Evolutionary conservation across 345 rosid genomes (phyloP).

Genomic region (Corchorus olitorius): DNA sequence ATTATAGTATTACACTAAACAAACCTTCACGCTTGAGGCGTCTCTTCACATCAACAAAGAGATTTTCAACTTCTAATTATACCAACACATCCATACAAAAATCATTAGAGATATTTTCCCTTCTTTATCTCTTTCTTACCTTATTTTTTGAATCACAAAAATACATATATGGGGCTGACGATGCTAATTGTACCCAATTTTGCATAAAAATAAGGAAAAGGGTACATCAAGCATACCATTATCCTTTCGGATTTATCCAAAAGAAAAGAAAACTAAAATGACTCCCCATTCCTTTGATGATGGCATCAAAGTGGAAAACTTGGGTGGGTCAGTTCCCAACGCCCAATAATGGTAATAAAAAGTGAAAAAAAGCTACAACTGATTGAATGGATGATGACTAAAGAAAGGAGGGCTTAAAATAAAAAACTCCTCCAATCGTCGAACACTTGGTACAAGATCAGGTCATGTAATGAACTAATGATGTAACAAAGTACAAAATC

Average conservation of each 20-base stretch:
- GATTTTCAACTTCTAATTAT: too few species aligned
- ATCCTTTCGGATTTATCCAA: neutral
- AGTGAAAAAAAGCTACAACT: neutral
- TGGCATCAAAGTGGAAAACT: neutral
- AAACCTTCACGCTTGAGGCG: too few species aligned
- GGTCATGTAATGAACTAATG: neutral
- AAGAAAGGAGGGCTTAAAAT: neutral
- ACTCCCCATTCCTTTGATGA: neutral
- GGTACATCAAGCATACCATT: neutral
- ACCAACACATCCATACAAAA: too few species aligned
- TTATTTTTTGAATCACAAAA: too few species aligned
- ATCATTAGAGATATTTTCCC: too few species aligned
- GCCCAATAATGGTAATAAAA: neutral
- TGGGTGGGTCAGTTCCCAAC: neutral
- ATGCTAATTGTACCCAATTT: too few species aligned
- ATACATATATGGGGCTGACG: too few species aligned
- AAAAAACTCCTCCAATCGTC: neutral
- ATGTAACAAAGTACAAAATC: neutral
- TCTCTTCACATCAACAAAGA: too few species aligned
- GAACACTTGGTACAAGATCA: neutral
- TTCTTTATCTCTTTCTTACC: too few species aligned
- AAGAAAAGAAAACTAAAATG: neutral
- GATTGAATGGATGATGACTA: too few species aligned
- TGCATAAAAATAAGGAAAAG: too few species aligned
- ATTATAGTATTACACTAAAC: too few species aligned